phyloP scores from a whole-genome alignment of 768 basidiomycete genomes.

The Lactifluus volemus region DNA sequence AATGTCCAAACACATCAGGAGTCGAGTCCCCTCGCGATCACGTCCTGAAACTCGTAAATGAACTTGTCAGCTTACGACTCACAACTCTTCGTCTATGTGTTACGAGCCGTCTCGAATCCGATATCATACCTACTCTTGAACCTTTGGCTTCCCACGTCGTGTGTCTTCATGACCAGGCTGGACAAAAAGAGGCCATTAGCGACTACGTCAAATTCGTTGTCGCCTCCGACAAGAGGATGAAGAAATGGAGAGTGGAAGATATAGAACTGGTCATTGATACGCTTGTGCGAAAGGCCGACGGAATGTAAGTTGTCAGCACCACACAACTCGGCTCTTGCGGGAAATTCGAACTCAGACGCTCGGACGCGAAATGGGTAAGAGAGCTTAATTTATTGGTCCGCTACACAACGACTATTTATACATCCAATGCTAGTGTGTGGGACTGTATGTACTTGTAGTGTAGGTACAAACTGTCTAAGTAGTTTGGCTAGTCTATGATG shows the following conservation, averaged over 20 bases:
- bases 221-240: not conserved
- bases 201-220: not conserved
- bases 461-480: no score
- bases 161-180: not conserved
- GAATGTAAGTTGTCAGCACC: not conserved
- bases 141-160: not conserved
- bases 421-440: no score
- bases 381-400: not conserved
- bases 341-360: not conserved
- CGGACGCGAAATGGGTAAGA: no score
- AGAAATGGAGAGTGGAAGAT: not conserved
- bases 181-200: not conserved
- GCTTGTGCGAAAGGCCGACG: not conserved
- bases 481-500: no score
- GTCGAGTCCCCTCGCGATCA: not conserved
- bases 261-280: not conserved
- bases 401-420: no score
- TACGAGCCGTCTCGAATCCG: not conserved
- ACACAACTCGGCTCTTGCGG: not conserved
- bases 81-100: not conserved
- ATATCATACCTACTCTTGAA: not conserved
- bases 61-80: not conserved
- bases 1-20: not conserved
- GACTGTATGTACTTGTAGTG: no score
- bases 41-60: not conserved